These are phyloP conservation scores for Yarrowia sp. DNA, from an alignment of 805 yeast genomes.

Conservation along the genomic window DNA sequence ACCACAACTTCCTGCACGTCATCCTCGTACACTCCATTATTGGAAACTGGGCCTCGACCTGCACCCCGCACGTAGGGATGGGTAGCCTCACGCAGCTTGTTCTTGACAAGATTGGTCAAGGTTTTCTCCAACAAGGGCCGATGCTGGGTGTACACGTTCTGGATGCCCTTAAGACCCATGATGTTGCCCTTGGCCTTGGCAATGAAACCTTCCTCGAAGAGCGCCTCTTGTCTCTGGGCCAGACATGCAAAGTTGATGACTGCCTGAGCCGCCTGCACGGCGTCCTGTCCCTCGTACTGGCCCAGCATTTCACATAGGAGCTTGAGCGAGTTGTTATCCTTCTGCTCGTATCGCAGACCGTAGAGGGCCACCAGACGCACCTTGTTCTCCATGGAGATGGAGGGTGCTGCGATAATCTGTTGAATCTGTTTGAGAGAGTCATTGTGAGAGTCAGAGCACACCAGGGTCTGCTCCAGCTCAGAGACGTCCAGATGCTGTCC, in stretches of 20 bases:
- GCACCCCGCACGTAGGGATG: slow-evolving; percentile 25
- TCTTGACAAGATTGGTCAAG: slow-evolving; percentile 50
- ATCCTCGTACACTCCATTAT: slow-evolving; percentile 42
- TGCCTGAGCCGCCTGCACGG: slow-evolving; percentile 55
- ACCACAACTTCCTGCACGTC: slow-evolving; percentile 52
- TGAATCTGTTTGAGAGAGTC: slow-evolving; percentile 64
- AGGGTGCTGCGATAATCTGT: slow-evolving; percentile 56
- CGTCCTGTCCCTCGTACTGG: slow-evolving; percentile 46
- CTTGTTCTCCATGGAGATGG: slow-evolving; percentile 62
- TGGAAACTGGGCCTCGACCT: slow-evolving; percentile 29
- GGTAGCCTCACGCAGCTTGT: slow-evolving; percentile 39
- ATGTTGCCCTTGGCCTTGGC: slow-evolving; percentile 54
- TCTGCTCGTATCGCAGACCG: slow-evolving; percentile 70
- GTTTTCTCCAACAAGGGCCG: slow-evolving; percentile 70
- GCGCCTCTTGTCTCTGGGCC: slow-evolving; percentile 55
- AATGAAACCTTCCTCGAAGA: slow-evolving; percentile 52
- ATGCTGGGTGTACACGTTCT: slow-evolving; percentile 85
- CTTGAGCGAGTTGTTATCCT: slow-evolving; percentile 55
- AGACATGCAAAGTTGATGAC: slow-evolving; percentile 55
- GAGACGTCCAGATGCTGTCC: slow-evolving; percentile 81
- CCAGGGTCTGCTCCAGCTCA: slow-evolving; percentile 86
- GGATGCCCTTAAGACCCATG: slow-evolving; percentile 56
- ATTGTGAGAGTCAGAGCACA: slow-evolving; percentile 67
- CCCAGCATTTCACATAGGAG: slow-evolving; percentile 43
- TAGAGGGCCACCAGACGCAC: slow-evolving; percentile 76